phyloP scores from a whole-genome alignment of 345 rosid species.

The Acer saccharum region DNA sequence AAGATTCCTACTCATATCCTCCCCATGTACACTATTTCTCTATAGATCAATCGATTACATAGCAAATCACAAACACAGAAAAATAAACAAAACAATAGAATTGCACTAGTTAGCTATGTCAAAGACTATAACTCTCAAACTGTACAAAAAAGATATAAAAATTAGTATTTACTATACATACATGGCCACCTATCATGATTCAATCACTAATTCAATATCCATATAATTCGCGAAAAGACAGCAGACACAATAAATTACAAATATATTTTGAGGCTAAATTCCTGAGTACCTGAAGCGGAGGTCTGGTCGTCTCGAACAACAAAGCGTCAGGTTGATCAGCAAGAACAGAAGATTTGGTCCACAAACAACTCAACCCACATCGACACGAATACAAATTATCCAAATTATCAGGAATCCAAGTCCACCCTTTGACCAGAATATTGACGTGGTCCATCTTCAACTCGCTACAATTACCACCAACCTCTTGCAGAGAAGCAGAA shows the following conservation, averaged over 20 bases:
- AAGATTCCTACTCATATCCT: background rate
- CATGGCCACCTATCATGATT: background rate
- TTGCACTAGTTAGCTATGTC: background rate
- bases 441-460: conserved; percentile 66
- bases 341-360: conserved; percentile 93
- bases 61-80: background rate
- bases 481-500: conserved; percentile 59
- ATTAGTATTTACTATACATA: too few species aligned
- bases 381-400: conserved; percentile 81
- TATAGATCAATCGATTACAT: background rate
- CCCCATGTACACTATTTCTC: background rate
- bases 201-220: background rate
- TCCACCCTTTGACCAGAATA: conserved; percentile 91
- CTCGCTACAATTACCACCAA: conserved; percentile 37
- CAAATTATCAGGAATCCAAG: conserved; percentile 97
- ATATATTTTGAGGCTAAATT: background rate
- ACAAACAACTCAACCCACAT: conserved; percentile 87
- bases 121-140: background rate
- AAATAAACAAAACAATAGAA: background rate
- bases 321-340: conserved; percentile 87
- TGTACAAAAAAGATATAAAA: too few species aligned
- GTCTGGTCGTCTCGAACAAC: conserved; percentile 78
- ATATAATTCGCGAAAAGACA: too few species aligned
- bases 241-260: too few species aligned
- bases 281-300: conserved; percentile 63